Base-by-base conservation (phyloP, 768 basidiomycete genomes). In the Vararia minispora region DNA sequence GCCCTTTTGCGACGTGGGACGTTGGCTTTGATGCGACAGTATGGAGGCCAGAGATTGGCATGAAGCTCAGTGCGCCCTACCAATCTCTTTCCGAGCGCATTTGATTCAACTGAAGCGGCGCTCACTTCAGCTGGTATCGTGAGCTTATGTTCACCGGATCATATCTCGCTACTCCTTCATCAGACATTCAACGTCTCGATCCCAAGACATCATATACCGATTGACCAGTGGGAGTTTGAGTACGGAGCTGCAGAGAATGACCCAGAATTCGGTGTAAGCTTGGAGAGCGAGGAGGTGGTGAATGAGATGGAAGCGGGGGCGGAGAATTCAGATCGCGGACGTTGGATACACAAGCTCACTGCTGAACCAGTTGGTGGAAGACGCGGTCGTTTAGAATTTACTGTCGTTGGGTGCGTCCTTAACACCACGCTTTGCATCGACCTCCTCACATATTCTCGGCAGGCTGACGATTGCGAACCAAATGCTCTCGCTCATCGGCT, bases 111-210 rank as follows among this genome's bases (percentile, higher is more conserved):
- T n/a, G n/a, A n/a, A n/a, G n/a, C n/a, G n/a, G n/a, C n/a, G n/a
- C n/a, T n/a, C 28, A 28, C 11, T 31, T 17, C 46, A 92, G 91
- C 69, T 41, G 91, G 87, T n/a, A 83, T 76, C 51, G 71, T 95
- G 36, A 92, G 75, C 51, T 65, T 95, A 14, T 91, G 74, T 48
- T 94, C 91, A 2, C 89, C 90, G 1, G 90, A 92, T 53, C 92
- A 97, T 50, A 67, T 95, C 37, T 87, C 90, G 1, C 66, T 97
- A 12, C 83, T 97, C 24, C 68, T 91, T 3, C 86, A 91, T 50
- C 76, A 78, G 18, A 95, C 87, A 5, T 97, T 95, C 67, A 97
- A 97, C 57, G 83, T 86, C 13, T 92, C 92, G 14, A 91, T 97
- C 58, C 91, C 92, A 2, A 75, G 84, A 40, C 76, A 86, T 52